These are phyloP conservation scores for Saturnispora kantuleensis DNA, from an alignment of 805 yeast species.

Conservation along the genomic window DNA sequence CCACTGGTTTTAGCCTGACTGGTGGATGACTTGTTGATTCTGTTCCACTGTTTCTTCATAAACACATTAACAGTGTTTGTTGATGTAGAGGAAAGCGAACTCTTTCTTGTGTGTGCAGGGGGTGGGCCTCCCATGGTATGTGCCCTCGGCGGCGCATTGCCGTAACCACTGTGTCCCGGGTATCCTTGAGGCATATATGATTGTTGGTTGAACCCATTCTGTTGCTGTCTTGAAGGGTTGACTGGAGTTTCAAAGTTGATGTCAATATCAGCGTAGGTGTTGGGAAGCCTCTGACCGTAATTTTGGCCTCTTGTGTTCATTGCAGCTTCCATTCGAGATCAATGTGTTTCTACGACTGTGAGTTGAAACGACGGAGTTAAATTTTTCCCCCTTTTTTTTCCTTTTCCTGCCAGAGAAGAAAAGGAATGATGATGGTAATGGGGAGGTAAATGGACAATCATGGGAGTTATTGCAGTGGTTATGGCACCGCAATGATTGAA, in stretches of 20 bases:
- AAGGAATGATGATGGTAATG: too few species aligned
- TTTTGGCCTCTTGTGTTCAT: conserved; percentile 3
- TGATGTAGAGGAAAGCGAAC: conserved; percentile 3
- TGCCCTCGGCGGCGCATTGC: conserved; percentile 1
- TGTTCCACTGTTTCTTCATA: conserved; percentile 31
- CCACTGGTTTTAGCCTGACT: conserved; percentile 20
- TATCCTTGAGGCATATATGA: conserved; percentile 3
- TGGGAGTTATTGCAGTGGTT: too few species aligned
- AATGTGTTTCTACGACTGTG: not conserved
- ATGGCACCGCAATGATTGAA: too few species aligned
- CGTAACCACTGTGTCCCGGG: too few species aligned
- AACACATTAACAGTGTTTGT: conserved; percentile 28
- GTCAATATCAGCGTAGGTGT: conserved; percentile 26
- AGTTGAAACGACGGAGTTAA: not conserved
- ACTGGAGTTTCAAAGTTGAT: conserved; percentile 33
- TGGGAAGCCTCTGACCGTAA: not conserved
- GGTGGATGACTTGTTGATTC: conserved; percentile 14
- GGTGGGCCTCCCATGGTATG: conserved; percentile 3
- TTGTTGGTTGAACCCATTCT: conserved; percentile 13
- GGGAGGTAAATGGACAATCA: too few species aligned
- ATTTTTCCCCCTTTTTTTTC: too few species aligned
- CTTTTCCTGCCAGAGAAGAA: too few species aligned
- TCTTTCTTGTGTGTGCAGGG: conserved; percentile 13
- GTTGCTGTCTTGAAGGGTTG: conserved; percentile 13
- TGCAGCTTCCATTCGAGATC: conserved; percentile 6